Percentiles rank a stretch among this genome's conserved stretches.
These are phyloP conservation scores for Niveomyces coronatus DNA, from an alignment of 2,329 filamentous ascomycete species.

Conservation along the genomic window DNA sequence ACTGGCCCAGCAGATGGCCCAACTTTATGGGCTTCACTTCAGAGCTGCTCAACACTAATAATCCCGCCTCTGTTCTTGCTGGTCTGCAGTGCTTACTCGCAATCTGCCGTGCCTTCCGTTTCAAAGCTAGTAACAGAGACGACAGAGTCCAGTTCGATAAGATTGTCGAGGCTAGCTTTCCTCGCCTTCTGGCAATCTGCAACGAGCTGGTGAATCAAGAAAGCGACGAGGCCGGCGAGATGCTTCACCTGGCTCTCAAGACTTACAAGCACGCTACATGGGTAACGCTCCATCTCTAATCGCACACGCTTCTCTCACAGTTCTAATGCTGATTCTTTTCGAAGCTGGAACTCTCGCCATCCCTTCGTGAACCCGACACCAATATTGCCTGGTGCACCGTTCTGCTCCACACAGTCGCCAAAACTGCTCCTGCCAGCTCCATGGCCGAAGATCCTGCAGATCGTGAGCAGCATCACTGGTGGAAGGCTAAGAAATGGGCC, in stretches of 20 bases:
- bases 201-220: conserved; percentile 83
- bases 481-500: conserved; percentile 99
- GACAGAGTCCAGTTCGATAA: conserved; percentile 79
- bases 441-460: conserved; percentile 79
- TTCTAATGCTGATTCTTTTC: conserved; percentile 5
- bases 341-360: conserved; percentile 75
- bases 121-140: conserved; percentile 72
- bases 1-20: conserved; percentile 92
- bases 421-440: conserved; percentile 67
- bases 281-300: conserved; percentile 34
- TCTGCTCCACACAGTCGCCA: conserved; percentile 83
- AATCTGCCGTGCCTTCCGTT: conserved; percentile 90
- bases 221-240: conserved; percentile 89
- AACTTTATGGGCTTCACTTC: conserved; percentile 88
- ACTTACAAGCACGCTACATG: conserved; percentile 98
- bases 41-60: conserved; percentile 77
- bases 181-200: conserved; percentile 75
- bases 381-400: conserved; percentile 96
- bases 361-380: conserved; percentile 66
- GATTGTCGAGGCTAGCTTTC: conserved; percentile 86
- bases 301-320: not conserved
- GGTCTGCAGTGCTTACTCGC: conserved; percentile 89
- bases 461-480: conserved; percentile 92
- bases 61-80: conserved; percentile 78
- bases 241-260: conserved; percentile 91